Base-by-base conservation (phyloP, 805 yeast species). In the Zygosaccharomyces siamensis region DNA sequence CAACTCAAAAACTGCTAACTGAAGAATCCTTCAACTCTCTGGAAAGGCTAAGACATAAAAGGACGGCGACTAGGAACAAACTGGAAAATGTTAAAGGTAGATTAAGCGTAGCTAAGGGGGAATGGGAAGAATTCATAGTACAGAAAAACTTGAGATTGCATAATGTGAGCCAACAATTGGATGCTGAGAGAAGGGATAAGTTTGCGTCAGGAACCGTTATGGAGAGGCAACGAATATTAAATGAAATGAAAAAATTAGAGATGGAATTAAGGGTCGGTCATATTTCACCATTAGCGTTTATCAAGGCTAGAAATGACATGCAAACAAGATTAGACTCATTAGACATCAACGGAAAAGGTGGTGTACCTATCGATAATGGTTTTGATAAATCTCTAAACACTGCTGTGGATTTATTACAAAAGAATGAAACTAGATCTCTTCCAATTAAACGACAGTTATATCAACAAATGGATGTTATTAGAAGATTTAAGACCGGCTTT, bases 341-440 rank as follows among this genome's bases (percentile, higher is more conserved):
- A 20, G 49, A 48, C 5, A 38, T 45, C 1, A 18, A 24, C 12
- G 43, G 36, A 20, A 28, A 20, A 20, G 20, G 16, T 28, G 41
- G 36, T 18, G 33, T 33, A 5, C 45, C 40, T 8, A 14, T 30
- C 23, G 38, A 32, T 28, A 51, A 59, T 18, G 38, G 49, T 24
- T 62, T 59, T 44, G 45, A 36, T 5, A 57, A 52, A 39, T 59
- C 65, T 1, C 23, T 62, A 5, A 51, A 47, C 5, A 54, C 56
- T 3, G 67, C 67, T 1, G 52, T 49, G 41, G 44, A 52, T 18
- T 26, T 62, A 18, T 33, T 61, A 3, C 37, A 20, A 6, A 50
- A 55, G 14, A 60, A 56, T 38, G 35, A 50, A 5, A 46, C 62
- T 2, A 49, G 65, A 43, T 51, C 61, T 10, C 52, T 50, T 21